These are phyloP conservation scores for Silybum marianum DNA, from an alignment of 129 eudicot genomes.

Conservation along the genomic window DNA sequence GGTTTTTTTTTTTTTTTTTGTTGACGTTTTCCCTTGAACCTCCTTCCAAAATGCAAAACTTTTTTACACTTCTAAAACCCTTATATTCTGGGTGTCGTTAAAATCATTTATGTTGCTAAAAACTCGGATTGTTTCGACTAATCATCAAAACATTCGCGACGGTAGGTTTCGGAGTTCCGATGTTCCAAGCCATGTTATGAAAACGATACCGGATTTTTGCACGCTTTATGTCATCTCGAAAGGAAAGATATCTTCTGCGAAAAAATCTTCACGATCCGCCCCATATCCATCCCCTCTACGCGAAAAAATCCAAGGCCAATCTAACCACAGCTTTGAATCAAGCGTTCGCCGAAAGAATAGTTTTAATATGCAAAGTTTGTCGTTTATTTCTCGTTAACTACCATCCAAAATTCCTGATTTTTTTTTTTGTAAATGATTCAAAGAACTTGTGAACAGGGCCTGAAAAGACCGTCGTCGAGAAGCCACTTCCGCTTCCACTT, in stretches of 20 bases:
- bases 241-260: constrained; percentile 64
- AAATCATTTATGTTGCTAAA: not conserved
- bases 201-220: constrained; percentile 70
- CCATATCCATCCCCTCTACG: constrained; percentile 62
- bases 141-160: constrained; percentile 6
- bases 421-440: constrained; percentile 7
- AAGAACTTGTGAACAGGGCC: constrained; percentile 35
- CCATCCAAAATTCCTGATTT: not conserved
- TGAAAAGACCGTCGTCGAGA: constrained; percentile 25
- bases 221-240: constrained; percentile 80
- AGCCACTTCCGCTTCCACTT: constrained; percentile 26
- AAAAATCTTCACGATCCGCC: constrained; percentile 55
- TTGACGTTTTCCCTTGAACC: no score
- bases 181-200: constrained; percentile 58
- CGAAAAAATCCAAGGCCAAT: constrained; percentile 37
- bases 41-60: no score
- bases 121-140: not conserved
- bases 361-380: constrained; percentile 41
- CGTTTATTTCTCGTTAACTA: not conserved
- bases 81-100: not conserved
- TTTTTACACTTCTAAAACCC: not conserved
- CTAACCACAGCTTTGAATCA: constrained; percentile 12
- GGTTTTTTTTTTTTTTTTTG: no score
- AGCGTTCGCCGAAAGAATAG: constrained; percentile 30
- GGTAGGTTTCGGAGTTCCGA: constrained; percentile 62